These are phyloP conservation scores for Populus hybrid DNA, from an alignment of 441 rosid species.

Conservation along the genomic window DNA sequence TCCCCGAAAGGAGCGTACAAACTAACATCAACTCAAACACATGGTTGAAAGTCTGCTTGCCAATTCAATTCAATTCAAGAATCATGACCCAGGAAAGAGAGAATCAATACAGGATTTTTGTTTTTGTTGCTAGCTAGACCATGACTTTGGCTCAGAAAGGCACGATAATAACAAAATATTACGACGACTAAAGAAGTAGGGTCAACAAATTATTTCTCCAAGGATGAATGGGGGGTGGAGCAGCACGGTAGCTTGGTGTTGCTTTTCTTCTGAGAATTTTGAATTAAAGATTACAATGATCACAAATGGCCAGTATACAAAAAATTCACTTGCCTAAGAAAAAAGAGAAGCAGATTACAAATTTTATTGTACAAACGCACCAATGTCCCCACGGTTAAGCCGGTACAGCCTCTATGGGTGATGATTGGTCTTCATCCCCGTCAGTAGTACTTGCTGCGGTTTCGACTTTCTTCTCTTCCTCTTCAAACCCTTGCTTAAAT, in stretches of 20 bases:
- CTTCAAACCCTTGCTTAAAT: slow-evolving; percentile 50
- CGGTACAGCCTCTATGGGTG: slow-evolving; percentile 65
- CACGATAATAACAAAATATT: too few relatives aligned
- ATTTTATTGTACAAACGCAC: slow-evolving; percentile 34
- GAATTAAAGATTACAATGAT: not conserved
- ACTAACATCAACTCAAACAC: not conserved
- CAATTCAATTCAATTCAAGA: not conserved
- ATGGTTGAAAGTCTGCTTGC: not conserved
- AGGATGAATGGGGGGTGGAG: not conserved
- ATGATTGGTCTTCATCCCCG: slow-evolving; percentile 31
- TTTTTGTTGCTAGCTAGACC: not conserved
- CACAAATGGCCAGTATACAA: slow-evolving; percentile 19
- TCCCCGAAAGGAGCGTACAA: not conserved
- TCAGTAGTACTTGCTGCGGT: slow-evolving; percentile 6
- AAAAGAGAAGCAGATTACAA: not conserved
- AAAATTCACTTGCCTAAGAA: not conserved
- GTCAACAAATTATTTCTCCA: not conserved
- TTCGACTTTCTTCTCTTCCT: slow-evolving; percentile 29
- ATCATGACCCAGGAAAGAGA: not conserved
- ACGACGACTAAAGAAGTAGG: not conserved
- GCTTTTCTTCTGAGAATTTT: not conserved
- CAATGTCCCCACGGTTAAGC: slow-evolving; percentile 27
- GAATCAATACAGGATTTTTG: not conserved
- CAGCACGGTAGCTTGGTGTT: too few relatives aligned
- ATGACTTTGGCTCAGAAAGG: too few relatives aligned